Evolutionary conservation across 768 basidiomycete species (phyloP), one percentile per base, ranked within the genome.

Genomic region (Rhodotorula diobovata): DNA sequence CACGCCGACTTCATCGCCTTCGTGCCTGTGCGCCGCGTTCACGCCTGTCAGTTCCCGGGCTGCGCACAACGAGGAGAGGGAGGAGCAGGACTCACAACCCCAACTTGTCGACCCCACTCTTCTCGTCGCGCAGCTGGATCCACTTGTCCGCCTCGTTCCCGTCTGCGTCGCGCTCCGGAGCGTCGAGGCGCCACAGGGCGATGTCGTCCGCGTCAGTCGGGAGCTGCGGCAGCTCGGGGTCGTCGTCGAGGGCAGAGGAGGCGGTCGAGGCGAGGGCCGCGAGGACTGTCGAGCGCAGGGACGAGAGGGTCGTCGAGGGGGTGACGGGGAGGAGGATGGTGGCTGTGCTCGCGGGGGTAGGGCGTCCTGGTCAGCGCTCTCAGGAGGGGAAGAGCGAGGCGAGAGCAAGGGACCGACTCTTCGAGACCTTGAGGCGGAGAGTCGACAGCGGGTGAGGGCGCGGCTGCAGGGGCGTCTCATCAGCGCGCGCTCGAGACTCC

Each of bases 271-370:
- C 6, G 46, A 75, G 70, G 20, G 73, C 73, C 5, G 41, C 53
- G 43, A 75, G 39, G 51, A 61, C 20, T 12, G 57, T 37, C 1
- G 55, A 4, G 45, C 67, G 67, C 18, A 75, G 51, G 50, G 28
- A 16, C 18, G 64, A 20, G 55, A 75, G 67, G 18, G 70, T 71
- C 9, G 70, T 61, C 6, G 66, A 34, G 12, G 63, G 21, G 8
- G 39, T 30, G 35, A 75, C 67, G 41, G 73, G 70, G 37, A 75
- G 45, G 51, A 75, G 54, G 50, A 75, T 12, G 16, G 73, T 75
- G 21, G 69, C 73, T 74, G 55, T 56, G 41, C 39, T 21, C 35
- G 58, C 23, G 39, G 25, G 15, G 28, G 53, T n/a, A n/a, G n/a
- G n/a, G n/a, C n/a, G n/a, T n/a, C n/a, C n/a, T n/a, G 21, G 21